Percentiles rank a stretch among this genome's conserved stretches.
These are phyloP conservation scores for Bacidia gigantensis DNA, from an alignment of 495 filamentous ascomycete genomes.

Conservation along the genomic window DNA sequence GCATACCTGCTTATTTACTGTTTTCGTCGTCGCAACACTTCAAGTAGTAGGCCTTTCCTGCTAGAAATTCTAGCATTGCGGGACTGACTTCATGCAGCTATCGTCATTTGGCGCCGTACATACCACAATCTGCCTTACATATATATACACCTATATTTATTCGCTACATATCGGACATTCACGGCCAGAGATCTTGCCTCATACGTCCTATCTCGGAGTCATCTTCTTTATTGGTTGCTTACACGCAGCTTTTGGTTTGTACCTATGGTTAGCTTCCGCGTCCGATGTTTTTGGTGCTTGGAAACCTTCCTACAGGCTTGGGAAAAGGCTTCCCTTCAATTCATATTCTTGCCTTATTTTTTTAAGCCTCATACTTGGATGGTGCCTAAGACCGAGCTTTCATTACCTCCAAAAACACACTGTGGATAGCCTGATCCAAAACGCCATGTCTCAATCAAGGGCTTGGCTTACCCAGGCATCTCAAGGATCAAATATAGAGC, in stretches of 20 bases:
- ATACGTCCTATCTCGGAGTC: background rate
- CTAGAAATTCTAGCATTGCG: background rate
- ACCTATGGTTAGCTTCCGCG: constrained; percentile 15
- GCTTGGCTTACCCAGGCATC: constrained; percentile 26
- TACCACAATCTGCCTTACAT: constrained; percentile 1
- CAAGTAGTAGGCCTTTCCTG: constrained; percentile 26
- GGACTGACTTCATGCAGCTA: background rate
- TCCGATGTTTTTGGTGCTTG: constrained; percentile 22
- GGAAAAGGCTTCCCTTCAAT: constrained; percentile 1
- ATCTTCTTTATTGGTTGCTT: constrained; percentile 4
- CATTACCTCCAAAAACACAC: constrained; percentile 23
- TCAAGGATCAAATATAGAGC: constrained; percentile 25
- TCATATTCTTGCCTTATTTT: constrained; percentile 2
- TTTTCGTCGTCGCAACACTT: constrained; percentile 26
- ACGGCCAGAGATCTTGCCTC: background rate
- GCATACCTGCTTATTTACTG: constrained; percentile 22
- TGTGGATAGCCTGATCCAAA: constrained; percentile 35
- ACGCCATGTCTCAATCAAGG: constrained; percentile 27
- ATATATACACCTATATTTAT: constrained; percentile 6
- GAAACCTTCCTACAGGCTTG: constrained; percentile 1
- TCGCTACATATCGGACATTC: background rate
- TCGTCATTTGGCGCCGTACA: constrained; percentile 8
- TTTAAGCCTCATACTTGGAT: constrained; percentile 3
- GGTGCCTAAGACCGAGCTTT: constrained; percentile 3
- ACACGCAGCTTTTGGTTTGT: constrained; percentile 15